Conservation (phyloP, 768 basidiomycete genomes). For the Dacryopinax primogenitus region DNA sequence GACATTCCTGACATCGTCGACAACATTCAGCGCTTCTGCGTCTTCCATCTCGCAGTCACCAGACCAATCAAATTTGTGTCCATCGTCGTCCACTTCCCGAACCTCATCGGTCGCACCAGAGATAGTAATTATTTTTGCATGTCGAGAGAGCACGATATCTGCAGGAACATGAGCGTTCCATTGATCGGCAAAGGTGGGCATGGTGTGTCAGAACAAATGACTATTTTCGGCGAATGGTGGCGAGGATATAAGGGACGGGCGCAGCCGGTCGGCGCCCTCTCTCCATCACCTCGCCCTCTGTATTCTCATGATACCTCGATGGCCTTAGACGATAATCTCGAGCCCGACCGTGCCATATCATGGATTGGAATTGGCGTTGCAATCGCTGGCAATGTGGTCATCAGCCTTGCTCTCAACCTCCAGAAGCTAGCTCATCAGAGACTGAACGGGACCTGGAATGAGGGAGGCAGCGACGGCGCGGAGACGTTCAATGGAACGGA, state of each 20-base stretch:
- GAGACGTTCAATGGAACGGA: neutral
- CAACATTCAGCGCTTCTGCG: neutral
- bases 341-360: constrained; percentile 17
- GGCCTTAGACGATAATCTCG: neutral
- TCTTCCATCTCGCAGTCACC: neutral
- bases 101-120: neutral
- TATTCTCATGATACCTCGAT: neutral
- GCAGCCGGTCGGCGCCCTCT: neutral
- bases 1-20: constrained; percentile 1
- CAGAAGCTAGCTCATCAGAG: constrained; percentile 85
- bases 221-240: neutral
- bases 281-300: neutral
- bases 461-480: constrained; percentile 17
- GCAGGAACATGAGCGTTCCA: neutral
- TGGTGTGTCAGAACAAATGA: constrained; percentile 1
- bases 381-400: constrained; percentile 72
- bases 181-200: neutral
- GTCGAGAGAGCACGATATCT: neutral
- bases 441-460: constrained; percentile 32
- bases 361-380: constrained; percentile 69
- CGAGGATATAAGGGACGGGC: neutral
- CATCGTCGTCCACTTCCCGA: neutral
- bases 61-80: neutral
- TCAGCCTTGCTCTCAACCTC: constrained; percentile 79
- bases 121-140: neutral